Base-by-base conservation (phyloP, 2,329 filamentous ascomycete genomes). In the Scleromitrula shiraiana region DNA sequence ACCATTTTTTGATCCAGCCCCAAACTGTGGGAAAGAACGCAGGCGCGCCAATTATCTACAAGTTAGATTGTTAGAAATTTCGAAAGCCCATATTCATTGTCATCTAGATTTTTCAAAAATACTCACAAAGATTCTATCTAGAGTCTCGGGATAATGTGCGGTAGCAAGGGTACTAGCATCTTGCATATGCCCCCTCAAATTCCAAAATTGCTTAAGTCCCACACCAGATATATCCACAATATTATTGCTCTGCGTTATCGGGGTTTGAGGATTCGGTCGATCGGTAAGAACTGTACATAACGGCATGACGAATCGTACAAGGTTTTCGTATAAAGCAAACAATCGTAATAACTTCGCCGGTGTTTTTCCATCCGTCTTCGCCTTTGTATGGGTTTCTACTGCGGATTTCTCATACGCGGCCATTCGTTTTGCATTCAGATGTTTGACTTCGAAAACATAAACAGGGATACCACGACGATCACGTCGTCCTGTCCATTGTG, bases 1-100 rank as follows among this genome's bases (percentile, higher is more conserved):
- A 95, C 89, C 90, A 95, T 62, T 85, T 83, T 74, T 95, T 95
- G 68, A 95, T 78, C 88, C 89, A 95, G 56, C 86, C 82, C 90
- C 90, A 91, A 51, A 95, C 87, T 2, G 88, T 95, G 41, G 85
- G 85, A 72, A 95, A 95, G 75, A 95, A 95, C 38, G 77, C 71
- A 7, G 91, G 91, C 0, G 91, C 91, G 52, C 90, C 90, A 54
- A 96, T 88, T 61, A 97, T 85, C 76, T 80, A 52, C 3, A 3
- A n/a, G n/a, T 6, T 7, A 3, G 5, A 14, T 3, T 8, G 20
- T 55, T 49, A 51, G 48, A 32, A 36, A 46, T 8, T n/a, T 32
- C 12, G 20, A 23, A 33, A 15, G 3, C 7, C 22, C 7, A 17
- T 35, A 14, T 26, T 9, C 10, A 36, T 19, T 7, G 15, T n/a